Conservation (phyloP, 2,329 filamentous ascomycete genomes). For the Curvularia verruculosa region DNA sequence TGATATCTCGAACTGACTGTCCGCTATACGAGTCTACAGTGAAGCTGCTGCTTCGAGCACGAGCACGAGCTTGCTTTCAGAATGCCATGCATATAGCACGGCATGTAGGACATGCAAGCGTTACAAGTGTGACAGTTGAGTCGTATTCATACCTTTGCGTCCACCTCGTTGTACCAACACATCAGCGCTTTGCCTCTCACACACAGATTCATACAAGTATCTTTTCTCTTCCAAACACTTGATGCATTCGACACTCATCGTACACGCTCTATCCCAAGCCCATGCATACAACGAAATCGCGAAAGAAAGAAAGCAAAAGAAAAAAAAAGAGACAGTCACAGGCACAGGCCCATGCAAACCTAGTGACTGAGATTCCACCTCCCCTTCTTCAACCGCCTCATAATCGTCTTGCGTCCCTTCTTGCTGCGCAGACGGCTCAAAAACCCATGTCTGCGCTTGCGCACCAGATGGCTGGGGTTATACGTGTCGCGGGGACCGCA, state of each 20-base stretch:
- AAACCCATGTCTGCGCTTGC: conserved; percentile 68
- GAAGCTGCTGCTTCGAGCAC: too few relatives aligned
- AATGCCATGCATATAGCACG: too few relatives aligned
- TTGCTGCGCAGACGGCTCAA: conserved; percentile 59
- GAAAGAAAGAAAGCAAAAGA: too few relatives aligned
- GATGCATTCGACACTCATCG: neutral
- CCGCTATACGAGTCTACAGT: too few relatives aligned
- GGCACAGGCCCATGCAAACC: neutral
- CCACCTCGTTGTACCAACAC: neutral
- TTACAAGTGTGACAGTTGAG: neutral
- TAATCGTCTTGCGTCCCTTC: conserved; percentile 61
- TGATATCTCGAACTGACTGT: too few relatives aligned
- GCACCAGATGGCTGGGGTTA: conserved; percentile 63
- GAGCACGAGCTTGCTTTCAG: neutral
- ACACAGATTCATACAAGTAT: neutral
- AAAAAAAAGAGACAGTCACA: neutral
- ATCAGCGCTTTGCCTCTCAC: neutral
- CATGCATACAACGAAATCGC: too few relatives aligned
- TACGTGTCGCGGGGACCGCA: conserved; percentile 62
- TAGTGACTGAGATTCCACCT: conserved; percentile 51
- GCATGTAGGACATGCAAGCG: too few relatives aligned
- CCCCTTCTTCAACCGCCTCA: conserved; percentile 61
- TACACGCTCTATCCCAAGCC: neutral
- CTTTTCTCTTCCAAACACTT: neutral
- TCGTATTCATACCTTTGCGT: neutral